Evolutionary conservation across 495 filamentous ascomycete species (phyloP).

Genomic region (Chaetomium cochliodes): DNA sequence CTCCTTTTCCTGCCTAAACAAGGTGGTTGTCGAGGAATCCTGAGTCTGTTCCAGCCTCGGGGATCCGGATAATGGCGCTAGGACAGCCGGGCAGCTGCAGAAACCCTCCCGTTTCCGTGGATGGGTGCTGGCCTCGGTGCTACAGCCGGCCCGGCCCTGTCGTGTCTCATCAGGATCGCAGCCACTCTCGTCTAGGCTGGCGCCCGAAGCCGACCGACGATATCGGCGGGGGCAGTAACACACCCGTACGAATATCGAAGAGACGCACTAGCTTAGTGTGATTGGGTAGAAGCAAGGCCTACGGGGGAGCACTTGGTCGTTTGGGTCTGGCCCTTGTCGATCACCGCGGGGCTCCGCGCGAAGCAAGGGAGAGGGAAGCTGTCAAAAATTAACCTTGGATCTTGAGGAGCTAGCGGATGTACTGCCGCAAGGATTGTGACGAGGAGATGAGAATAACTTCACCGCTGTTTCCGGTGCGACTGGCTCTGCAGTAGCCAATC

Average conservation of each 20-base stretch:
- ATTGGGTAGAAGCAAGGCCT: background rate
- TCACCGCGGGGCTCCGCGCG: background rate
- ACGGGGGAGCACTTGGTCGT: background rate
- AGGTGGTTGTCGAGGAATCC: background rate
- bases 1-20: background rate
- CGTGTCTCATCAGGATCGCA: background rate
- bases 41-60: background rate
- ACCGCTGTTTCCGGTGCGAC: constrained; percentile 15
- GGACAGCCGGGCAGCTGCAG: constrained; percentile 1
- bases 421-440: background rate
- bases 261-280: constrained; percentile 6
- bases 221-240: background rate
- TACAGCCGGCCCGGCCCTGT: constrained; percentile 4
- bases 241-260: background rate
- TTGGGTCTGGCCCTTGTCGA: constrained; percentile 13
- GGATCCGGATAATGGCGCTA: background rate
- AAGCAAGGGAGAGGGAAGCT: constrained; percentile 2
- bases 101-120: constrained; percentile 5
- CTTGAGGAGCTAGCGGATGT: background rate
- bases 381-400: background rate
- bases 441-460: constrained; percentile 1
- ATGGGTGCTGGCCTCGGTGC: background rate
- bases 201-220: background rate
- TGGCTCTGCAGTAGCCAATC: constrained; percentile 12
- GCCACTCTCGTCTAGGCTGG: background rate